These are phyloP conservation scores for Teunomyces panamensis DNA, from an alignment of 805 yeast genomes.

Conservation along the genomic window DNA sequence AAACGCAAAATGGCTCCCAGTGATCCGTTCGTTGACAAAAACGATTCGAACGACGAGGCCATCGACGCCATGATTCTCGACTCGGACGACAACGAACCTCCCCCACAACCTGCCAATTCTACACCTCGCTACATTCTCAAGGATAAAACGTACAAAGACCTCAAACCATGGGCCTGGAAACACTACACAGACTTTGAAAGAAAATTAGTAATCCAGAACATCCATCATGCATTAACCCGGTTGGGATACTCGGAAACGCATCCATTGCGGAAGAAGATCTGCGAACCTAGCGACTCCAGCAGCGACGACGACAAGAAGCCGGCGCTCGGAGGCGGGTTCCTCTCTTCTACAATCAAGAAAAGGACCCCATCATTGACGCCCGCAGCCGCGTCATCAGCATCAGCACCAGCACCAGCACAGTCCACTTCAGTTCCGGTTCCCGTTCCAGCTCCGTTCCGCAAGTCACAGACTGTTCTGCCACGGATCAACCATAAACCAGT, in stretches of 20 bases:
- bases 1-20: conserved; percentile 31
- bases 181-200: conserved; percentile 31
- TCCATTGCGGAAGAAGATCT: conserved; percentile 37
- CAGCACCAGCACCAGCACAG: background rate
- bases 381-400: conserved; percentile 2
- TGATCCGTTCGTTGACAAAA: conserved; percentile 5
- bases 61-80: conserved; percentile 9
- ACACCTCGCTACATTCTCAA: conserved; percentile 24
- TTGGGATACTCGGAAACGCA: conserved; percentile 43
- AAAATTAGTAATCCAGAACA: conserved; percentile 28
- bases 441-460: conserved; percentile 8
- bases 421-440: background rate
- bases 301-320: conserved; percentile 22
- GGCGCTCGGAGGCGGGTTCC: conserved; percentile 29
- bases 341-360: conserved; percentile 15
- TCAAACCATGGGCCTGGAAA: conserved; percentile 37
- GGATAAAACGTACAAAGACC: conserved; percentile 41
- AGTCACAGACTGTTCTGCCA: conserved; percentile 22
- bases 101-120: conserved; percentile 1
- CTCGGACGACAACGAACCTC: conserved; percentile 9
- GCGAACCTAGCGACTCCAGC: conserved; percentile 16
- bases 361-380: conserved; percentile 6
- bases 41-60: conserved; percentile 7
- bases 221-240: conserved; percentile 38
- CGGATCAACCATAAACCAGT: conserved; percentile 6